A percentile compares a stretch with the other conserved stretches of the same genome.
Conservation (phyloP, 768 basidiomycete species). For the Xerocomellus intermedius region DNA sequence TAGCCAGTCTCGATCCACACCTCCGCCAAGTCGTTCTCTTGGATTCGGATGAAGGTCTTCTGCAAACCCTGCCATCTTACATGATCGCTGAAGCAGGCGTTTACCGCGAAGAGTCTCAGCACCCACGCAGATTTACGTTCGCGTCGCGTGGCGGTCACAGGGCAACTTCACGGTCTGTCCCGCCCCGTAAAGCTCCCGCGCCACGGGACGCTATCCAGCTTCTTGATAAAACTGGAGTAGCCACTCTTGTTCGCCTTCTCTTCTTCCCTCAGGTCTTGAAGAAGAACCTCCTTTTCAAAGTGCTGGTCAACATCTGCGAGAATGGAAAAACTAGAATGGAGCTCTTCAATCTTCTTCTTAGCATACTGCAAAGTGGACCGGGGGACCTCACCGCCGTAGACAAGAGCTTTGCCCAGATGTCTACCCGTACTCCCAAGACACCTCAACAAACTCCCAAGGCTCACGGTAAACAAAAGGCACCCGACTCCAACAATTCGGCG, state of each 20-base stretch:
- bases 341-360: slow-evolving; percentile 91
- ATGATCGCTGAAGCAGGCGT: slow-evolving; percentile 82
- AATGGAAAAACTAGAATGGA: slow-evolving; percentile 90
- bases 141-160: slow-evolving; percentile 31
- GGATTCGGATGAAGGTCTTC: slow-evolving; percentile 84
- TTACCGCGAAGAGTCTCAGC: slow-evolving; percentile 57
- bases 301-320: slow-evolving; percentile 94
- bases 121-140: slow-evolving; percentile 34
- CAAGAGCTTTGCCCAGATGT: slow-evolving; percentile 91
- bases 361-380: slow-evolving; percentile 91
- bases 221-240: slow-evolving; percentile 85
- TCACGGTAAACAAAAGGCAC: slow-evolving; percentile 67
- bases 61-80: slow-evolving; percentile 77
- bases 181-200: slow-evolving; percentile 49
- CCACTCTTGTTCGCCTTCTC: slow-evolving; percentile 84
- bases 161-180: slow-evolving; percentile 24
- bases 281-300: slow-evolving; percentile 82
- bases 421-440: slow-evolving; percentile 64
- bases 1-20: slow-evolving; percentile 86
- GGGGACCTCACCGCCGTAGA: slow-evolving; percentile 91
- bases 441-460: slow-evolving; percentile 42
- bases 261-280: slow-evolving; percentile 94
- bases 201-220: slow-evolving; percentile 90
- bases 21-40: slow-evolving; percentile 88
- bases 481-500: slow-evolving; percentile 51